phyloP scores from a whole-genome alignment of 306 rosid species.

The Dryas octopetala region DNA sequence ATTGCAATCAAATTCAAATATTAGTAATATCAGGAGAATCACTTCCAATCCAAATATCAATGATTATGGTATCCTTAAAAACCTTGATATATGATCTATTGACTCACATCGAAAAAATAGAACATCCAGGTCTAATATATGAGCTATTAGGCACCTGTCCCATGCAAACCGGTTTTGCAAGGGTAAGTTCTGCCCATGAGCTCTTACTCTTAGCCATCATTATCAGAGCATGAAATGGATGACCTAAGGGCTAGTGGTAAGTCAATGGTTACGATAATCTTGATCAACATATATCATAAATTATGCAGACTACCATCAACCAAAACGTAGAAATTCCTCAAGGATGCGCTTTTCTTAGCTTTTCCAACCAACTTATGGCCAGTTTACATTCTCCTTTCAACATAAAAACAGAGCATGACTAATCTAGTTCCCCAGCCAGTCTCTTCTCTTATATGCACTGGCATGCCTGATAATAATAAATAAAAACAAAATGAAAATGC shows the following conservation, averaged over 20 bases:
- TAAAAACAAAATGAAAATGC: not conserved
- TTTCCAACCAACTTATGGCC: not conserved
- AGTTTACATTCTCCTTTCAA: not conserved
- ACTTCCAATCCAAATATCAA: not conserved
- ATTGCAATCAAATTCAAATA: not conserved
- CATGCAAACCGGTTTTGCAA: not conserved
- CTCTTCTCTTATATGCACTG: not conserved
- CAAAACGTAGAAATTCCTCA: not conserved
- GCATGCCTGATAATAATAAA: not conserved
- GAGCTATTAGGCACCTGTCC: not conserved
- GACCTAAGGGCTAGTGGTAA: not conserved
- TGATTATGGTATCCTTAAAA: not conserved
- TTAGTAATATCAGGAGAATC: not conserved
- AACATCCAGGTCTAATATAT: not conserved
- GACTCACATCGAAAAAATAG: not conserved
- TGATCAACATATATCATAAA: not conserved
- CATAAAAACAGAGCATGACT: not conserved
- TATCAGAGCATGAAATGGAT: not conserved
- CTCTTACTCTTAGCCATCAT: not conserved
- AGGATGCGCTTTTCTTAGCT: not conserved
- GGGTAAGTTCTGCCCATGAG: not conserved
- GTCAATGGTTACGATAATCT: slow-evolving; percentile 1
- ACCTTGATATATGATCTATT: not conserved
- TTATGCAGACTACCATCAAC: not conserved
- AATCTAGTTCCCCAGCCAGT: not conserved